These are phyloP conservation scores for Aphanoascus verrucosus DNA, from an alignment of 2,329 filamentous ascomycete genomes.

Conservation along the genomic window DNA sequence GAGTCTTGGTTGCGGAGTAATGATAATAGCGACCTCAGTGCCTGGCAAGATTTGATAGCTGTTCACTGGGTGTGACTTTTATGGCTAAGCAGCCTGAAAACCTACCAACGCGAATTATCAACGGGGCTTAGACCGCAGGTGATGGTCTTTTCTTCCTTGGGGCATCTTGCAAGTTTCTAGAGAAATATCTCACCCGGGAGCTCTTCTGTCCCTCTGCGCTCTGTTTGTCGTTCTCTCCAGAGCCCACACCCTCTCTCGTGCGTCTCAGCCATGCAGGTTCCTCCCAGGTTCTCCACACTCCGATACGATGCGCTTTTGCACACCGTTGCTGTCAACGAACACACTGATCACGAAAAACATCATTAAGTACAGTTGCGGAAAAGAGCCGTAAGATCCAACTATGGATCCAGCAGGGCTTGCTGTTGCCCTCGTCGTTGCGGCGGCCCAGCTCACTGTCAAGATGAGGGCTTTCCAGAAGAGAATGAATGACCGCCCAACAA, in stretches of 20 bases:
- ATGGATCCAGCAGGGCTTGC: constrained; percentile 8
- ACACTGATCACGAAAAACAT: background rate
- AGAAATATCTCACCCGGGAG: background rate
- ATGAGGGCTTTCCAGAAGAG: constrained; percentile 3
- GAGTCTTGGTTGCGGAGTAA: too few relatives aligned
- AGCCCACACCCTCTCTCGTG: background rate
- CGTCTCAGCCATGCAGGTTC: constrained; percentile 1
- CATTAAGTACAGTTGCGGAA: background rate
- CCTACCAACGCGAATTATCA: too few relatives aligned
- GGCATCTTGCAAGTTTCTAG: background rate
- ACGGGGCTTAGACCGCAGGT: too few relatives aligned
- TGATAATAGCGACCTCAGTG: too few relatives aligned
- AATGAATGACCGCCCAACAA: constrained; percentile 4
- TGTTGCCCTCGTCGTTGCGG: background rate
- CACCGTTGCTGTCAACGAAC: background rate
- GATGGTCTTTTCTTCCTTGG: too few relatives aligned
- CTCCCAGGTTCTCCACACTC: background rate
- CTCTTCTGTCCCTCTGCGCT: background rate
- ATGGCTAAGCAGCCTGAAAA: too few relatives aligned
- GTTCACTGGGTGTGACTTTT: too few relatives aligned
- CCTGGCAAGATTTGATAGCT: too few relatives aligned
- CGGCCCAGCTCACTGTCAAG: constrained; percentile 1
- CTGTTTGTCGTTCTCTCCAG: background rate
- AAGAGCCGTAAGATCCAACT: background rate
- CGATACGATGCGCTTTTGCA: background rate